phyloP scores from a whole-genome alignment of 768 basidiomycete genomes.

The Tylopilus vinaceipallidus region DNA sequence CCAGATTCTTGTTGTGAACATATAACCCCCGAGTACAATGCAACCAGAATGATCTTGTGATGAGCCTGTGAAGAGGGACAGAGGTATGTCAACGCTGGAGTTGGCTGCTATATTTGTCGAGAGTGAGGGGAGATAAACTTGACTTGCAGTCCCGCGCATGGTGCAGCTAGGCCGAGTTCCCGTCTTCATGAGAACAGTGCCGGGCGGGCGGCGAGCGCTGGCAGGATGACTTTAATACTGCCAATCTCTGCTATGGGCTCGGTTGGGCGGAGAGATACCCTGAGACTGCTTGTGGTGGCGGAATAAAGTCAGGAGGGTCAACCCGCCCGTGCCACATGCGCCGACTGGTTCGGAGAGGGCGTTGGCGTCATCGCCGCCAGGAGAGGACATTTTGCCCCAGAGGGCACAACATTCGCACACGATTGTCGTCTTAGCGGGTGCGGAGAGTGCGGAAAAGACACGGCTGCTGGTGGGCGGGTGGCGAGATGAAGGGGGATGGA shows the following conservation, averaged over 20 bases:
- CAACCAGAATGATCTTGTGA: neutral
- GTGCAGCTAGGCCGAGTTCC: neutral
- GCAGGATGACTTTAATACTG: too few relatives aligned
- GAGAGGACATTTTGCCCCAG: neutral
- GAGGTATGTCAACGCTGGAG: neutral
- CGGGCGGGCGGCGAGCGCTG: neutral
- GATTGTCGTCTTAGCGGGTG: slow-evolving; percentile 7
- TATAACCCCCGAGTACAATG: neutral
- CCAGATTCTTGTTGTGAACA: neutral
- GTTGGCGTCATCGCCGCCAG: slow-evolving; percentile 8
- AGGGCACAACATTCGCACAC: slow-evolving; percentile 1
- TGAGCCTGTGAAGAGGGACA: neutral
- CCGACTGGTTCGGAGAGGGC: slow-evolving; percentile 1
- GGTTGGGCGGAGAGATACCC: neutral
- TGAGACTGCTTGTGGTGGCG: neutral
- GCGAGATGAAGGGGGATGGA: neutral
- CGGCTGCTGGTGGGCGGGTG: neutral
- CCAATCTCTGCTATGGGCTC: too few relatives aligned
- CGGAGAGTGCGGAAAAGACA: slow-evolving; percentile 2
- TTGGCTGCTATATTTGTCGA: neutral
- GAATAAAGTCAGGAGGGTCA: too few relatives aligned
- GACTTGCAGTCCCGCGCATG: too few relatives aligned
- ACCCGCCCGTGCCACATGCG: too few relatives aligned
- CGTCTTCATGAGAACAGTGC: neutral
- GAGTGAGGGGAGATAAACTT: neutral